These are phyloP conservation scores for Agrocybe praecox DNA, from an alignment of 768 basidiomycete species.

Conservation along the genomic window DNA sequence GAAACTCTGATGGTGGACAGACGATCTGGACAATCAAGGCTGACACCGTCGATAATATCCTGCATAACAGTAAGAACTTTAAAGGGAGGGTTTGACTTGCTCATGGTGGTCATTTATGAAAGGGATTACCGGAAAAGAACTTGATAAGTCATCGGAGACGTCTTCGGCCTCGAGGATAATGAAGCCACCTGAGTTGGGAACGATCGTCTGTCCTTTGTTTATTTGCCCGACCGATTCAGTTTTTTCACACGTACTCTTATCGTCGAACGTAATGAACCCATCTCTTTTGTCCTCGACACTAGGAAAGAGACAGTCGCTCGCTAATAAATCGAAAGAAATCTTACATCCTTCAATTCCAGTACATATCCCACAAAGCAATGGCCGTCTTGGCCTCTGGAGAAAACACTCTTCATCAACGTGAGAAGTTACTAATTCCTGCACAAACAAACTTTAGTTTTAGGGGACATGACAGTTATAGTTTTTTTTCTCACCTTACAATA, in stretches of 20 bases:
- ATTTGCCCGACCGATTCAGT: neutral
- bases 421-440: too few species aligned
- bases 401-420: too few species aligned
- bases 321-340: too few species aligned
- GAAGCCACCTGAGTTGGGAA: neutral
- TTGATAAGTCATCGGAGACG: slow-evolving; percentile 7
- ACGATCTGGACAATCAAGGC: slow-evolving; percentile 16
- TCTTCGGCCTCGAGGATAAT: slow-evolving; percentile 17
- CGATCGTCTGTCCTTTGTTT: neutral
- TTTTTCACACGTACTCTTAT: neutral
- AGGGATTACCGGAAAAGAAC: slow-evolving; percentile 1
- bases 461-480: too few species aligned
- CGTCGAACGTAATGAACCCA: too few species aligned
- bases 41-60: slow-evolving; percentile 33
- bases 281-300: too few species aligned
- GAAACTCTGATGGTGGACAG: slow-evolving; percentile 25
- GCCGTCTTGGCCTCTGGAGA: too few species aligned
- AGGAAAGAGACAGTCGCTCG: too few species aligned
- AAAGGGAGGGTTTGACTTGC: neutral
- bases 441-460: too few species aligned
- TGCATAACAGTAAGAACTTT: slow-evolving; percentile 1
- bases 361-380: too few species aligned
- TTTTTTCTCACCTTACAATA: too few species aligned
- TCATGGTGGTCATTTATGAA: neutral
- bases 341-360: too few species aligned